These are phyloP conservation scores for Salix caprea DNA, from an alignment of 345 rosid species.

Conservation along the genomic window DNA sequence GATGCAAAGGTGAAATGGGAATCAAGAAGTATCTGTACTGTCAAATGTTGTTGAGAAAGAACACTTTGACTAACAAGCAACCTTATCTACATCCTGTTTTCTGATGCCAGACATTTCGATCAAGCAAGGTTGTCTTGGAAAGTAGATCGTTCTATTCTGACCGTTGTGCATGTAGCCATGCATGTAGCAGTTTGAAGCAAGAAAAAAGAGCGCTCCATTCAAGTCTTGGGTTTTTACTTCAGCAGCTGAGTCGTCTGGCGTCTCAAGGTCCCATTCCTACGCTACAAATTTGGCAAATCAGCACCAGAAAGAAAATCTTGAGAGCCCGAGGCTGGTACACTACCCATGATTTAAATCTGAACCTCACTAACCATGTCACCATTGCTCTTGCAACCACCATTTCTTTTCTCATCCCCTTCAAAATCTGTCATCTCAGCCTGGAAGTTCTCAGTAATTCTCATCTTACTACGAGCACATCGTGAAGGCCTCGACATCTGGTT, in stretches of 20 bases:
- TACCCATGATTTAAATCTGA: background rate
- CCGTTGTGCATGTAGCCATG: background rate
- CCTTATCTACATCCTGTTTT: background rate
- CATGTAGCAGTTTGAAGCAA: background rate
- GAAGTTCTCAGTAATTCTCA: slow-evolving; percentile 3
- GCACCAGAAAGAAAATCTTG: background rate
- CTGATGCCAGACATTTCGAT: background rate
- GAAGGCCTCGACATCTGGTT: slow-evolving; percentile 34
- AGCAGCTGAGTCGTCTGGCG: background rate
- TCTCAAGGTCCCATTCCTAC: background rate
- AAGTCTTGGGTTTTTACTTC: background rate
- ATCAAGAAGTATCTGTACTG: background rate
- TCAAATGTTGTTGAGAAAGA: slow-evolving; percentile 2
- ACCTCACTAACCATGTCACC: slow-evolving; percentile 2
- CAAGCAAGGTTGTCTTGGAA: background rate
- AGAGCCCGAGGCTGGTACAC: background rate
- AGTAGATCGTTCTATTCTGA: background rate
- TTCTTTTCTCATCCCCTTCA: slow-evolving; percentile 7
- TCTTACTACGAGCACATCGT: slow-evolving; percentile 28
- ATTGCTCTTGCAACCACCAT: slow-evolving; percentile 6
- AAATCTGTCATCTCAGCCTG: slow-evolving; percentile 3
- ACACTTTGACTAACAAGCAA: background rate
- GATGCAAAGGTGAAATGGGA: background rate
- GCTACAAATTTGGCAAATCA: background rate
- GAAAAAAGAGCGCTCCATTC: background rate